phyloP scores from a whole-genome alignment of 257 asterid genomes.

The Lavandula angustifolia region DNA sequence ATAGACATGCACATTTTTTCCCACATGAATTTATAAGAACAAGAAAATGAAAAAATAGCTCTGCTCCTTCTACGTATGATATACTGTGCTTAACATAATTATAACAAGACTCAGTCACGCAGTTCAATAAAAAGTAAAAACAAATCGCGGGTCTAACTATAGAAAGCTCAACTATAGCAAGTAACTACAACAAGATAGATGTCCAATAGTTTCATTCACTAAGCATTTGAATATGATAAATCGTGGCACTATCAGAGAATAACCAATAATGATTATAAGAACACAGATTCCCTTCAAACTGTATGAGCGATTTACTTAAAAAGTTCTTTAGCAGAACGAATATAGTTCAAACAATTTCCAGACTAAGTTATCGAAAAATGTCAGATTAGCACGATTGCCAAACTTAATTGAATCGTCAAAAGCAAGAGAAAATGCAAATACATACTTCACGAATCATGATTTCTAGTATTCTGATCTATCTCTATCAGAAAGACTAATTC shows the following conservation, averaged over 20 bases:
- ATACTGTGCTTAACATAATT: background rate
- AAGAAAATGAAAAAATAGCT: background rate
- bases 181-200: slow-evolving; percentile 2
- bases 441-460: background rate
- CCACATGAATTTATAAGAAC: background rate
- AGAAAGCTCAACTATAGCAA: background rate
- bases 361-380: background rate
- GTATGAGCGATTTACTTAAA: slow-evolving; percentile 8
- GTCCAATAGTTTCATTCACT: background rate
- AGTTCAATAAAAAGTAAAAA: background rate
- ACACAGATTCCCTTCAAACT: slow-evolving; percentile 6
- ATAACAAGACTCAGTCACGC: background rate
- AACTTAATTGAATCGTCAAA: slow-evolving; percentile 17
- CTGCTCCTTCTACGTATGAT: background rate
- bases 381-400: background rate
- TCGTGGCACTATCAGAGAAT: background rate
- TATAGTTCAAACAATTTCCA: background rate
- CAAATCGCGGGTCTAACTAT: background rate
- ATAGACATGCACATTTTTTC: background rate
- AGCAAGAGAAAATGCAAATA: background rate
- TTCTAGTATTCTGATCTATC: background rate
- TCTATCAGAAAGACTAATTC: background rate
- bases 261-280: background rate
- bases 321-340: slow-evolving; percentile 10
- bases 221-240: slow-evolving; percentile 11